Conservation (phyloP, 805 yeast species). For the Maudiozyma pseudohumilis region DNA sequence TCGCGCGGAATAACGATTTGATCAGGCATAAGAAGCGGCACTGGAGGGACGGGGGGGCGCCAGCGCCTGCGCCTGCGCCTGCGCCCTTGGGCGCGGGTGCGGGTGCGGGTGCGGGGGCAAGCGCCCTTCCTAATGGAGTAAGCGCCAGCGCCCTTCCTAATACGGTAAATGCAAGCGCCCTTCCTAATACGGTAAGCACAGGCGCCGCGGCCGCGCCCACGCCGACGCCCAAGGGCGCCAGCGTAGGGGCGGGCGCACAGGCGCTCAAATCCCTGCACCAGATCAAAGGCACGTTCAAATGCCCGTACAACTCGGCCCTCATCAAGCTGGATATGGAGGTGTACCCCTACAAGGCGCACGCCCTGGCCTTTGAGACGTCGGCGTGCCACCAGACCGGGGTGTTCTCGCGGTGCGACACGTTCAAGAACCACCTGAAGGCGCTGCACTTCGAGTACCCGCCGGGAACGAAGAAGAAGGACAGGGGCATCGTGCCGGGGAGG, state of each 20-base stretch:
- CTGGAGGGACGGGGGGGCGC: constrained; percentile 46
- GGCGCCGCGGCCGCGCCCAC: constrained; percentile 1
- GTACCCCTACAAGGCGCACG: constrained; percentile 19
- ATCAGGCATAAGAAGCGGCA: constrained; percentile 81
- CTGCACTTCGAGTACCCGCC: constrained; percentile 81
- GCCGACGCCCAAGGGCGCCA: neutral
- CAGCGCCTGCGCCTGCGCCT: constrained; percentile 2
- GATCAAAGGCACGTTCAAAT: constrained; percentile 44
- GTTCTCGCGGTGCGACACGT: constrained; percentile 84
- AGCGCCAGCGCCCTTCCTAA: neutral
- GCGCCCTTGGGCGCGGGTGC: too few species aligned
- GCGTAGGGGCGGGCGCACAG: constrained; percentile 10
- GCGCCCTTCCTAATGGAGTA: neutral
- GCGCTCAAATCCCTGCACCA: constrained; percentile 23
- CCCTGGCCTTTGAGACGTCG: constrained; percentile 22
- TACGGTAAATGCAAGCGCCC: neutral
- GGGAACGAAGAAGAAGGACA: constrained; percentile 73
- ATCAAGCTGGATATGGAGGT: constrained; percentile 25
- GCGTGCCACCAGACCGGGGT: constrained; percentile 75
- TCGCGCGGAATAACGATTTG: constrained; percentile 80
- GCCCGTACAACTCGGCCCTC: constrained; percentile 49
- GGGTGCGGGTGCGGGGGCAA: neutral
- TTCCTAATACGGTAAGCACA: too few species aligned
- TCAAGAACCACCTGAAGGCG: constrained; percentile 82
- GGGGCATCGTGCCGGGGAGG: constrained; percentile 56